Evolutionary conservation across 2,329 filamentous ascomycete species (phyloP).

Genomic region (Karstenula rhodostoma): DNA sequence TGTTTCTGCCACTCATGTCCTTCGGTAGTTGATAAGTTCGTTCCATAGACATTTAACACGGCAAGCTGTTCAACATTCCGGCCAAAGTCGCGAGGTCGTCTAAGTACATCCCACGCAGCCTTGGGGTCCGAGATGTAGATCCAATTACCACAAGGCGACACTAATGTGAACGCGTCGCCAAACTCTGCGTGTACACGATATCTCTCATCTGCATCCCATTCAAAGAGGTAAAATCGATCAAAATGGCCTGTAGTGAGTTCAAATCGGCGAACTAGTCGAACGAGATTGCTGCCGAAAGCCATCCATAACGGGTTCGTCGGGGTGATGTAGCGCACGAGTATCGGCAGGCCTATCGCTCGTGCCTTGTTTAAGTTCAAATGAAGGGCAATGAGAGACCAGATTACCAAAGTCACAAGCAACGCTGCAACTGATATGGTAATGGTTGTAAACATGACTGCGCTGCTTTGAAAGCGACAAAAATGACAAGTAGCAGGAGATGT

Average conservation of each 20-base stretch:
- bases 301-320: constrained; percentile 27
- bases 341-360: constrained; percentile 22
- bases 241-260: constrained; percentile 10
- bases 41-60: constrained; percentile 32
- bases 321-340: constrained; percentile 24
- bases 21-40: constrained; percentile 31
- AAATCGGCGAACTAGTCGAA: constrained; percentile 12
- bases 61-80: constrained; percentile 27
- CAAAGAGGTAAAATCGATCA: constrained; percentile 21
- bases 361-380: constrained; percentile 3
- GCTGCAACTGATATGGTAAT: background rate
- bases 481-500: no score
- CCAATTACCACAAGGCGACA: constrained; percentile 20
- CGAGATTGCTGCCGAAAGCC: constrained; percentile 18
- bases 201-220: constrained; percentile 26
- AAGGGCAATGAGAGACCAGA: constrained; percentile 2
- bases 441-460: background rate
- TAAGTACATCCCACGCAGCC: constrained; percentile 20
- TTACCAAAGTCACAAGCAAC: background rate
- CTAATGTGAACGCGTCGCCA: constrained; percentile 24
- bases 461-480: background rate
- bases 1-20: constrained; percentile 37
- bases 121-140: constrained; percentile 24
- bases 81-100: constrained; percentile 23
- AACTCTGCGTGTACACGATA: constrained; percentile 19